Evolutionary conservation across 805 yeast species (phyloP).

Genomic region (Limtongozyma cylindracea): DNA sequence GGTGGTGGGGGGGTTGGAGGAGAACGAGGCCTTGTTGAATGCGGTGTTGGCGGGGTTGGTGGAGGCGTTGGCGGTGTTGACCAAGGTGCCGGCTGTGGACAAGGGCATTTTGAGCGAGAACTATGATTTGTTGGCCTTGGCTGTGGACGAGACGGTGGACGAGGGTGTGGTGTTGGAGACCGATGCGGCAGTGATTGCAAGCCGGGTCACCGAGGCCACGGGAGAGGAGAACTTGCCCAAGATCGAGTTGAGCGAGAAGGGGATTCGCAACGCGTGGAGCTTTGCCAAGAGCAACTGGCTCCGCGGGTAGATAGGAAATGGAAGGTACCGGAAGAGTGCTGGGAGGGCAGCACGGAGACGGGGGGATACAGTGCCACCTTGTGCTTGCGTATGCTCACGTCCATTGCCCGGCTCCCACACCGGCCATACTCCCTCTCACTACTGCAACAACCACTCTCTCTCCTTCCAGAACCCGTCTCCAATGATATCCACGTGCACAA

Average conservation of each 20-base stretch:
- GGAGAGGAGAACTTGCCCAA: no score
- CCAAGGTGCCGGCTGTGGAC: constrained; percentile 50
- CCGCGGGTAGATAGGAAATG: no score
- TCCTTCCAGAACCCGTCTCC: constrained; percentile 35
- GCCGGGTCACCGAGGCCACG: constrained; percentile 84
- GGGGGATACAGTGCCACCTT: no score
- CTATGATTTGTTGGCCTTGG: constrained; percentile 67
- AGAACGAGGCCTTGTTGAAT: constrained; percentile 65
- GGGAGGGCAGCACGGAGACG: no score
- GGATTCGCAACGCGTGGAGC: no score
- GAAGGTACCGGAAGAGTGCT: no score
- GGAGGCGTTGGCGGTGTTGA: constrained; percentile 59
- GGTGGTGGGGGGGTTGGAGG: constrained; percentile 50
- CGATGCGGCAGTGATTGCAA: constrained; percentile 65
- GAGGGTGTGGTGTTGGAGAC: constrained; percentile 85
- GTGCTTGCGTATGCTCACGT: no score
- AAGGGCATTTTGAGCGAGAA: constrained; percentile 54
- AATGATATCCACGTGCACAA: constrained; percentile 34
- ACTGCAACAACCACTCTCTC: constrained; percentile 10
- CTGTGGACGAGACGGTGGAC: constrained; percentile 81
- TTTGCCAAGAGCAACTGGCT: no score
- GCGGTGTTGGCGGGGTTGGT: constrained; percentile 53
- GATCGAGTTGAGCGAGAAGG: no score
- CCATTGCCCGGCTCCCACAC: no score
- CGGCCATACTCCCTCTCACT: no score